phyloP scores from a whole-genome alignment of 768 basidiomycete species.

The Tricholoma sp. region DNA sequence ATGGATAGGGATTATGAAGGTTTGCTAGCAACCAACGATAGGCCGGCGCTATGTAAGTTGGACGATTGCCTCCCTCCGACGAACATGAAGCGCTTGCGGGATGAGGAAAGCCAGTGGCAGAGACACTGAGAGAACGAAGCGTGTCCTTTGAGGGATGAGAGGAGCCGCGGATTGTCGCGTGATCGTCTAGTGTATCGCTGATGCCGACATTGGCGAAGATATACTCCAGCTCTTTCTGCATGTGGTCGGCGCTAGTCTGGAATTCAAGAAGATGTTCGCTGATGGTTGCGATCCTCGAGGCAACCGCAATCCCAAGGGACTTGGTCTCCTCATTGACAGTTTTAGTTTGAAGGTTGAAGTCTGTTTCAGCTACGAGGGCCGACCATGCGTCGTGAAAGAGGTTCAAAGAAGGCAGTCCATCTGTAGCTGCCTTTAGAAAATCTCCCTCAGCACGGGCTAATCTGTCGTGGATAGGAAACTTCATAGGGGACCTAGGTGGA shows the following conservation, averaged over 20 bases:
- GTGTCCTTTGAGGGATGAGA: not conserved
- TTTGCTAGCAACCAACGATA: conserved; percentile 41
- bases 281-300: conserved; percentile 11
- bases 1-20: conserved; percentile 50
- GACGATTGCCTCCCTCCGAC: not conserved
- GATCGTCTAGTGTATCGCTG: not conserved
- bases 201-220: conserved; percentile 9
- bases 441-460: not conserved
- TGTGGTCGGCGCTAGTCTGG: not conserved
- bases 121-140: not conserved
- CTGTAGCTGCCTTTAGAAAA: not conserved
- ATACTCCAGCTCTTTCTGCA: conserved; percentile 9
- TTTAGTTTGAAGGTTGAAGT: not conserved
- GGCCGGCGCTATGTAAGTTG: conserved; percentile 24
- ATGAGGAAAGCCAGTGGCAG: not conserved
- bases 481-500: not conserved
- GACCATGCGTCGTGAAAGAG: conserved; percentile 3
- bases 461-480: not conserved
- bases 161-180: not conserved
- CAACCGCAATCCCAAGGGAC: conserved; percentile 4
- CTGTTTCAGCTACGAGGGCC: not conserved
- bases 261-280: conserved; percentile 9
- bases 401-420: conserved; percentile 2
- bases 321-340: conserved; percentile 6
- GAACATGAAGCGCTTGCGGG: not conserved